Conservation (phyloP, 495 filamentous ascomycete genomes). For the Cercophora scortea region DNA sequence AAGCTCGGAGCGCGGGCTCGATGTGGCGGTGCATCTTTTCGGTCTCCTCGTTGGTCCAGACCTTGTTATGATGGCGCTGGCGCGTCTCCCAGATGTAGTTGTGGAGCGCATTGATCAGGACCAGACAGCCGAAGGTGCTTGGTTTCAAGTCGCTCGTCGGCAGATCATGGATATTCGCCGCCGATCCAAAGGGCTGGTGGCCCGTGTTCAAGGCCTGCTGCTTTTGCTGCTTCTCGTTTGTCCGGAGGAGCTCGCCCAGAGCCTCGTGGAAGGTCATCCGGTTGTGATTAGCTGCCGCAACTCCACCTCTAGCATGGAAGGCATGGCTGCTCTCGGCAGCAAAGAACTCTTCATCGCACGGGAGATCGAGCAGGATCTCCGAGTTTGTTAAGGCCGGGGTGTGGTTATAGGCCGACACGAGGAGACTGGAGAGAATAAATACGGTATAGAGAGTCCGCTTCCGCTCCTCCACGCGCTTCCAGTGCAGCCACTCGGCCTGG, state of each 20-base stretch:
- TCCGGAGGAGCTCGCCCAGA: conserved; percentile 69
- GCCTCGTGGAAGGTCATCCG: conserved; percentile 65
- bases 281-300: conserved; percentile 55
- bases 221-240: conserved; percentile 60
- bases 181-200: conserved; percentile 39
- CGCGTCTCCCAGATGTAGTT: conserved; percentile 99
- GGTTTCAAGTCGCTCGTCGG: conserved; percentile 64
- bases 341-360: conserved; percentile 92
- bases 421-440: conserved; percentile 81
- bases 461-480: conserved; percentile 84
- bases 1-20: conserved; percentile 87
- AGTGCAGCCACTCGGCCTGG: conserved; percentile 76
- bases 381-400: conserved; percentile 88
- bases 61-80: conserved; percentile 78
- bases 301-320: conserved; percentile 72
- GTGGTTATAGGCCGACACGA: conserved; percentile 90
- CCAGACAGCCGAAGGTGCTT: conserved; percentile 89
- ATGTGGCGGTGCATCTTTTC: conserved; percentile 96
- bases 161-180: conserved; percentile 36
- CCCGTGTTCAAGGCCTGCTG: conserved; percentile 31
- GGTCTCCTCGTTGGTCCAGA: conserved; percentile 87
- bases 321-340: conserved; percentile 68
- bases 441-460: conserved; percentile 91
- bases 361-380: conserved; percentile 83
- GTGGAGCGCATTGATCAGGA: conserved; percentile 91